A percentile compares a stretch with the other conserved stretches of the same genome.
These are phyloP conservation scores for Tuber borchii DNA, from an alignment of 495 filamentous ascomycete genomes.

Conservation along the genomic window DNA sequence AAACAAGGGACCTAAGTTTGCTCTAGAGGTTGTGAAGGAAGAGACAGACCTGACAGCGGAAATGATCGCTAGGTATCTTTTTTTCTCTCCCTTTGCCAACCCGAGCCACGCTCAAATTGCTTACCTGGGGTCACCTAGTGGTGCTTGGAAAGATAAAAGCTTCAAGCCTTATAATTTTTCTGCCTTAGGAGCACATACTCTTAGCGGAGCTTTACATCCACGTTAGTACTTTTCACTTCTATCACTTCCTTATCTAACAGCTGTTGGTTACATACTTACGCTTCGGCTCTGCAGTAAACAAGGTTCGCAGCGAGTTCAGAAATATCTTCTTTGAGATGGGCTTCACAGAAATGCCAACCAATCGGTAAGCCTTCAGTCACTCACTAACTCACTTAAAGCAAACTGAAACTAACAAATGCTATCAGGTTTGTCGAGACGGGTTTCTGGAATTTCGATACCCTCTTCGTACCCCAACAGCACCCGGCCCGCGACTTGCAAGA, in stretches of 20 bases:
- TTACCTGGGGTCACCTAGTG: constrained; percentile 43
- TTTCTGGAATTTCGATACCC: constrained; percentile 98
- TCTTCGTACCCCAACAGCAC: constrained; percentile 96
- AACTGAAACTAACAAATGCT: constrained; percentile 35
- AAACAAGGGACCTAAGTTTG: constrained; percentile 78
- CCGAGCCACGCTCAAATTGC: background rate
- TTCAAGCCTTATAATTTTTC: constrained; percentile 99
- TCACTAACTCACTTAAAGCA: constrained; percentile 30
- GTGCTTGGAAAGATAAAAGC: constrained; percentile 72
- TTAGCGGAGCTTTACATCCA: constrained; percentile 83
- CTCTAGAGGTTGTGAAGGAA: constrained; percentile 77
- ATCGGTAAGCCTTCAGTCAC: constrained; percentile 44
- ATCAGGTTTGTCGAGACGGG: constrained; percentile 81
- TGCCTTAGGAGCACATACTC: constrained; percentile 69
- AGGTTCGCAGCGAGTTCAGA: constrained; percentile 87
- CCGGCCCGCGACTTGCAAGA: constrained; percentile 94
- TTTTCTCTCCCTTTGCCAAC: background rate
- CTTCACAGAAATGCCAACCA: constrained; percentile 78
- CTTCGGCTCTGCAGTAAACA: constrained; percentile 55
- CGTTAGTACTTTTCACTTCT: constrained; percentile 35
- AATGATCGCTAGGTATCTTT: constrained; percentile 62
- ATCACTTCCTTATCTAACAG: background rate
- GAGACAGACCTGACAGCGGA: constrained; percentile 92
- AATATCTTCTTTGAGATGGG: constrained; percentile 96
- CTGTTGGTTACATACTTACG: background rate